Evolutionary conservation across 106 monocot genomes (phyloP), one percentile per base, ranked within the genome.

Genomic region (Dendrobium officinale): DNA sequence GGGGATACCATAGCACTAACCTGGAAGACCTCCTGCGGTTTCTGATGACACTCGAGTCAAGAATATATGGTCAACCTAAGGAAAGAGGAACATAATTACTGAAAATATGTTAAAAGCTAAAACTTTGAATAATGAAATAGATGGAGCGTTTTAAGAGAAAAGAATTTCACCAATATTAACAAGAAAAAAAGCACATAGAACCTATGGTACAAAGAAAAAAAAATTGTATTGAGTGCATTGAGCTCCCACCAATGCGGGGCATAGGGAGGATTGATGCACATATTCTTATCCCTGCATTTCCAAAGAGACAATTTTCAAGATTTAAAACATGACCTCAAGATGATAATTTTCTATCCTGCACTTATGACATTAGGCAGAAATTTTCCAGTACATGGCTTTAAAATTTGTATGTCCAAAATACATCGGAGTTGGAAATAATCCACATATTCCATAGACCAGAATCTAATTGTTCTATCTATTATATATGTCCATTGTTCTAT

Each of bases 11-110:
- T 26, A 75, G 17, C 19, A 84, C 70, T 67, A 83, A 90, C 99
- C 99, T 90, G 99, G 99, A 93, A 99, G 92, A 70, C 99, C 99
- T 42, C 99, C 95, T 47, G 95, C 99, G 82, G 99, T 95, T 86
- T 99, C 99, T 67, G 99, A 99, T 87, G 91, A 95, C 40, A 99
- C 95, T 77, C 99, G 93, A 68, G 99, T 91, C 79, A 99, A 79
- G 82, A 99, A 93, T 49, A 99, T 85, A 82, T 99, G 99, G 84
- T 99, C 95, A 56, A 99, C 91, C 99, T 99, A 86, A 84, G 11
- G 37, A 77, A 84, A 55, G 5, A 75, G 18, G n/a, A 45, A 77
- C 3, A 81, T 58, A 75, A 75, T 10, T 37, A 70, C 33, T n/a
- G 4, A 70, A 27, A 51, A 51, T 13, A 70, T 31, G 27, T 27